Conservation (phyloP, 177 flowering plant genomes). For the Vitis hybrid region DNA sequence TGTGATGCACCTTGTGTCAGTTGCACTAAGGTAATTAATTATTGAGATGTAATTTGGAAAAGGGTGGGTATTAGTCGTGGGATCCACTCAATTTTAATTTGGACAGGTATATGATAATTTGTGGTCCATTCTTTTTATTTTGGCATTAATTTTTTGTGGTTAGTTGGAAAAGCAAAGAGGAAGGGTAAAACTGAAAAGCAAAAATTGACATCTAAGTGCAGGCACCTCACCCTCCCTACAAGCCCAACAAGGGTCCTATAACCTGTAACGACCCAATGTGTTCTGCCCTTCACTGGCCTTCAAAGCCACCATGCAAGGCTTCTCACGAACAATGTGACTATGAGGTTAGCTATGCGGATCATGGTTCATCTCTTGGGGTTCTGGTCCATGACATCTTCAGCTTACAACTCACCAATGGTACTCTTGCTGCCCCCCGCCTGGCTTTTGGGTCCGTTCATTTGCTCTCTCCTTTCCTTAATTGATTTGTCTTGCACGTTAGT, state of each 20-base stretch:
- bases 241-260: slow-evolving; percentile 48
- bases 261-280: slow-evolving; percentile 60
- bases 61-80: too few species aligned
- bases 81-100: too few species aligned
- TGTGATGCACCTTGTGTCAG: slow-evolving; percentile 85
- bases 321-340: slow-evolving; percentile 75
- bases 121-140: neutral
- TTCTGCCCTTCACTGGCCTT: slow-evolving; percentile 28
- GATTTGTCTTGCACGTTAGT: too few species aligned
- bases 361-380: slow-evolving; percentile 70
- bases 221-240: slow-evolving; percentile 64
- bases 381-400: slow-evolving; percentile 58
- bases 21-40: slow-evolving; percentile 54
- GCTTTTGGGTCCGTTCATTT: slow-evolving; percentile 63
- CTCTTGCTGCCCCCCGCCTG: slow-evolving; percentile 39
- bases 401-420: slow-evolving; percentile 54
- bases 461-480: neutral
- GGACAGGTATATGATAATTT: too few species aligned
- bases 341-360: slow-evolving; percentile 75
- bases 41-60: too few species aligned
- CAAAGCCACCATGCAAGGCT: slow-evolving; percentile 24
- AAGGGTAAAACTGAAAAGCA: too few species aligned
- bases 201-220: slow-evolving; percentile 17
- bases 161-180: too few species aligned
- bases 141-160: too few species aligned